These are phyloP conservation scores for Entamoeba invadens DNA, from an alignment of 208 protist species.

Conservation along the genomic window DNA sequence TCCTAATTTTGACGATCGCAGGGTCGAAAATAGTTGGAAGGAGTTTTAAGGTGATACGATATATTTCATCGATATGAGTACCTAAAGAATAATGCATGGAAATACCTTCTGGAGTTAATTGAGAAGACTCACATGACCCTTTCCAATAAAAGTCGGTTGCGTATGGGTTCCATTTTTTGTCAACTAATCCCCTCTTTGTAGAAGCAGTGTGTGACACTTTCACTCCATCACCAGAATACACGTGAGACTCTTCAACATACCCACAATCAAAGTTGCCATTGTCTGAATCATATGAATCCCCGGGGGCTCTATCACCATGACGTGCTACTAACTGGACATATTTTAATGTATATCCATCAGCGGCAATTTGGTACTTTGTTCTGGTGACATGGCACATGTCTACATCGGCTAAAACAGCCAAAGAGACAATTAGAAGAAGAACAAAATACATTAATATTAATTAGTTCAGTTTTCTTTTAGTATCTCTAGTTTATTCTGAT, in stretches of 20 bases:
- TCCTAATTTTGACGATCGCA: neutral
- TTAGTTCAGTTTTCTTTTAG: too few species aligned
- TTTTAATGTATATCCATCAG: neutral
- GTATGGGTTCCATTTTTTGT: neutral
- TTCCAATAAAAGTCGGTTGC: neutral
- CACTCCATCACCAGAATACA: neutral
- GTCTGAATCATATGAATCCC: neutral
- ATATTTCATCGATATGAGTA: neutral
- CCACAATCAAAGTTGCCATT: neutral
- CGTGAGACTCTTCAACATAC: neutral
- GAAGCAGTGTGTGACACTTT: neutral
- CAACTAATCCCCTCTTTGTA: neutral
- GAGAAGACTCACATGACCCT: neutral
- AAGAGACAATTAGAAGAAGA: neutral
- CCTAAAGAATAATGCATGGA: neutral
- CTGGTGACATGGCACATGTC: neutral
- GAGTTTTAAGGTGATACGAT: neutral
- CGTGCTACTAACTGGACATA: neutral
- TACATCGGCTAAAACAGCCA: neutral
- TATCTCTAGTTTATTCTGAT: too few species aligned
- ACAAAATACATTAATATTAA: too few species aligned
- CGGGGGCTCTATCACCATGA: neutral
- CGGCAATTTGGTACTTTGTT: neutral
- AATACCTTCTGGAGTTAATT: neutral
- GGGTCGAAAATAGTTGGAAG: neutral